Conservation (phyloP, 192 early-diverging fungal species). For the Lobosporangium transversale region DNA sequence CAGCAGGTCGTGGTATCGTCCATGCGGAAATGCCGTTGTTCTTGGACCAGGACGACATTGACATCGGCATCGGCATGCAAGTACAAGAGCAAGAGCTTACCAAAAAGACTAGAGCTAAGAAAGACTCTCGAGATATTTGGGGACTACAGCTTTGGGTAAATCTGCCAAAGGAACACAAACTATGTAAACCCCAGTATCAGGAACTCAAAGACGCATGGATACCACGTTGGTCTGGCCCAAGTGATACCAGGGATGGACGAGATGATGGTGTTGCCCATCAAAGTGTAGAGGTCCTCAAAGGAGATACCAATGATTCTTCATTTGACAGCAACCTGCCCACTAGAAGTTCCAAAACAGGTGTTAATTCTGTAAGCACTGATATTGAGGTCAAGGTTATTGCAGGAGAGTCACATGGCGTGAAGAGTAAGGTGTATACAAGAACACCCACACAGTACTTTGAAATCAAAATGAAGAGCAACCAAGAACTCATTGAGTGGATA, state of each 20-base stretch:
- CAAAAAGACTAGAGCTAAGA: background rate
- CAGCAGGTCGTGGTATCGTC: slow-evolving; percentile 73
- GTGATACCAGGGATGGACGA: slow-evolving; percentile 70
- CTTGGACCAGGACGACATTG: background rate
- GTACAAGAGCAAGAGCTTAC: background rate
- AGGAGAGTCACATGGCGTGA: slow-evolving; percentile 21
- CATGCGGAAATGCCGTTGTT: slow-evolving; percentile 74
- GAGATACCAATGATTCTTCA: no score
- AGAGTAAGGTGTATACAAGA: slow-evolving; percentile 65
- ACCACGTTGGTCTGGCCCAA: slow-evolving; percentile 18
- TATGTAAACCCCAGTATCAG: slow-evolving; percentile 60
- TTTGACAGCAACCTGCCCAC: no score
- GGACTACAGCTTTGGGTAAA: slow-evolving; percentile 75
- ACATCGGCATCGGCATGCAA: background rate
- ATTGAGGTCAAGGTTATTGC: slow-evolving; percentile 33
- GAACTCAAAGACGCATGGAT: slow-evolving; percentile 26
- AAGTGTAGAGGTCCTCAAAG: no score
- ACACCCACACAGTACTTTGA: slow-evolving; percentile 84
- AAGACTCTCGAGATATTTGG: slow-evolving; percentile 38
- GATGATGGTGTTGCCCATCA: no score
- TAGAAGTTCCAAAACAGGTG: no score
- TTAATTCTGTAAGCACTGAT: no score
- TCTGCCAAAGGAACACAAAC: slow-evolving; percentile 63
- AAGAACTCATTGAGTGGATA: slow-evolving; percentile 63
- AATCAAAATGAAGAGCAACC: slow-evolving; percentile 66